These are phyloP conservation scores for Zygotorulaspora mrakii DNA, from an alignment of 1,139 yeast species.

Conservation along the genomic window DNA sequence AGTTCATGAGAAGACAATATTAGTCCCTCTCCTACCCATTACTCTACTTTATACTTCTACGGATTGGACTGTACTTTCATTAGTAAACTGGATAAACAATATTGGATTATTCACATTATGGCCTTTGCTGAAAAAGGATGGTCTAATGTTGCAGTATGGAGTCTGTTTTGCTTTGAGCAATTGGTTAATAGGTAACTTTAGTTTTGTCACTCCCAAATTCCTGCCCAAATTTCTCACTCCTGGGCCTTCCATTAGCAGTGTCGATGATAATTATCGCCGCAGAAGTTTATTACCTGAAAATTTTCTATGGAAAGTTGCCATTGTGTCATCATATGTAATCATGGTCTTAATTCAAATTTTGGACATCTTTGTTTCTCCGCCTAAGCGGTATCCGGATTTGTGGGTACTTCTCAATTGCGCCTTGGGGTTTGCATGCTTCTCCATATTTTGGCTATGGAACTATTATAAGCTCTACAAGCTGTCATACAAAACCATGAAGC, in stretches of 20 bases:
- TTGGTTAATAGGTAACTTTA: conserved; percentile 73
- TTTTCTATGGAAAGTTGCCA: conserved; percentile 54
- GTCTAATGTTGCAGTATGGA: conserved; percentile 65
- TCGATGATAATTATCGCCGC: conserved; percentile 37
- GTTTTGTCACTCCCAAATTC: conserved; percentile 42
- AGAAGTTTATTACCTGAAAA: conserved; percentile 49
- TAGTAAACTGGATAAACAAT: conserved; percentile 84
- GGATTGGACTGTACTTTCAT: conserved; percentile 57
- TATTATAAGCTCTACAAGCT: conserved; percentile 48
- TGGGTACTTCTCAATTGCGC: conserved; percentile 77
- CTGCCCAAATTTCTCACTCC: conserved; percentile 43
- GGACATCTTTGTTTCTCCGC: conserved; percentile 54
- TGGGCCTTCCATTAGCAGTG: conserved; percentile 40
- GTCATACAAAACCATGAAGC: conserved; percentile 29
- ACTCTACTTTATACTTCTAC: conserved; percentile 61
- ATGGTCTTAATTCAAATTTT: conserved; percentile 51
- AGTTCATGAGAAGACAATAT: conserved; percentile 89
- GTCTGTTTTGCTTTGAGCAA: conserved; percentile 63
- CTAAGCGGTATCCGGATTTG: conserved; percentile 68
- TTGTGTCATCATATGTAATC: conserved; percentile 55
- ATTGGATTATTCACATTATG: conserved; percentile 80
- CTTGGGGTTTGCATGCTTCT: conserved; percentile 72
- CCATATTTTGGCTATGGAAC: conserved; percentile 74
- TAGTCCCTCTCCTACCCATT: conserved; percentile 83
- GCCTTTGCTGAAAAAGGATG: conserved; percentile 80